Base-by-base conservation (phyloP, 441 rosid genomes). In the Viola pubescens region DNA sequence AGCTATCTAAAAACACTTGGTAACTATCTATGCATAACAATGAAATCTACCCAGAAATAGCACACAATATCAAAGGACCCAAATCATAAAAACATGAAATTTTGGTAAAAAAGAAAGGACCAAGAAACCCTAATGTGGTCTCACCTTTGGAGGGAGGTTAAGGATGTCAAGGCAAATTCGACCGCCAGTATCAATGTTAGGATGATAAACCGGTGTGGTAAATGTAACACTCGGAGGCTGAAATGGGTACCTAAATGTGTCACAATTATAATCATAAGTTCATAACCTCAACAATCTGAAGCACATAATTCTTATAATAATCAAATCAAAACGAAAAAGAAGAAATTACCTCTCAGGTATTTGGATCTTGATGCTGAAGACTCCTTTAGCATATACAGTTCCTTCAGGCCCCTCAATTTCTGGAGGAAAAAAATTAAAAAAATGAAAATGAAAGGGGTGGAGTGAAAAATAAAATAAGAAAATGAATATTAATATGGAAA, bases 101-200 rank as follows among this genome's bases (percentile, higher is more conserved):
- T 48, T 3, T 48, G 34, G 34, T 26, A 26, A 2, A 26, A 26
- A 26, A 2, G 34, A 26, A 26, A 26, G 34, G 34, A 26, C 1
- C 34, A 26, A 26, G 34, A 26, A 26, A 26, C 34, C 34, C 34
- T 26, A 26, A 26, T 2, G n/a, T 13, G 3, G 34, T 37, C 44
- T 70, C 64, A 82, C 95, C 89, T 89, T 87, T 34, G 96, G 92
- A 10, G 97, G 97, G 61, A 87, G 91, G 81, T 85, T 87, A 51
- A 89, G 82, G 70, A 89, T 85, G 70, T 89, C 97, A 13, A 89
- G 90, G 82, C 95, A 89, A 73, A 89, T 89, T 61, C 97, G 78
- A 59, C 97, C 97, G 19, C 90, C 86, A 4, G 70, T 82, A 54
- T 89, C 95, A 13, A 89, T 87, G 64, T 89, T 89, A 0, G 95